Evolutionary conservation across 371 early-diverging fungal genomes (phyloP), one percentile per base, ranked within the genome.

Genomic region (Capillidium heterosporum): DNA sequence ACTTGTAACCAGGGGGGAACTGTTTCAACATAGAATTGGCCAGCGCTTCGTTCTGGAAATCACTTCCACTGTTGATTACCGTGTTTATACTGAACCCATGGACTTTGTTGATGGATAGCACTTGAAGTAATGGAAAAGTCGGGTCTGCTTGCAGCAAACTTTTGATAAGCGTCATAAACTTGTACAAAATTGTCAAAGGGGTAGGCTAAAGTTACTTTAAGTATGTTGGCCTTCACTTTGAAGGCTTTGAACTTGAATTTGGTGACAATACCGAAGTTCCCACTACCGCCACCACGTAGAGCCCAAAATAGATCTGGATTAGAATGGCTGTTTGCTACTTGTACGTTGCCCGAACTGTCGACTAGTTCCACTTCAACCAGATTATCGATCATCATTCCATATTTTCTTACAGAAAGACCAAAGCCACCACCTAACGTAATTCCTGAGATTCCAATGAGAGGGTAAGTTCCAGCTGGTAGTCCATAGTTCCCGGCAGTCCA

Each of bases 261-360:
- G 17, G 73, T 73, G 17, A 77, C 74, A 7, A 77, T 68, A n/a
- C 75, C 81, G 60, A 63, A 76, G 44, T 60, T 63, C 2, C 75
- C 74, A 24, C 68, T 70, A 10, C 78, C 78, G 7, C 76, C 78
- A 28, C 79, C 81, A 32, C 81, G 71, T n/a, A 78, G 59, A 1
- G 74, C 75, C 64, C 69, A 78, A 59, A 73, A 81, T 11, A 81
- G 60, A 47, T 81, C 78, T 1, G 59, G 8, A 55, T 80, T 70
- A 29, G 60, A 27, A 1, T 60, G 56, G n/a, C 66, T 58, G 43
- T 59, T 67, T 39, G 69, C 74, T 43, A 58, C 66, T 7, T 75
- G 41, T 10, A 75, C 47, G 3, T 68, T 51, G 0, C 81, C 81
- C 21, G 70, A 58, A 47, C 73, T 67, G 15, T 65, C 59, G 15